Conservation (phyloP, 2,329 filamentous ascomycete genomes). For the Drechslerella coelobrocha region DNA sequence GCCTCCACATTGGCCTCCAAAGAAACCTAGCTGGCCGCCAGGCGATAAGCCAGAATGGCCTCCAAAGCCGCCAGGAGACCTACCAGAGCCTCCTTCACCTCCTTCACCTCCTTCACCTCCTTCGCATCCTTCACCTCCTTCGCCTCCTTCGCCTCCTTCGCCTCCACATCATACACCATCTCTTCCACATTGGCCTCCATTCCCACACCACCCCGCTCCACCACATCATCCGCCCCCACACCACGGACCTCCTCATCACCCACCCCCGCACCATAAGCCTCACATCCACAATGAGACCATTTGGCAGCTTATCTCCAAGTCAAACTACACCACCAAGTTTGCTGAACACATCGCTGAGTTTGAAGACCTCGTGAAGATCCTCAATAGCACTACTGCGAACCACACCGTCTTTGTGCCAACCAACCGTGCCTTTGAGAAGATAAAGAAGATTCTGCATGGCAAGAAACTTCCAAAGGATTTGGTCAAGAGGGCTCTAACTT, state of each 20-base stretch:
- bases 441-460: slow-evolving; percentile 62
- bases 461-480: slow-evolving; percentile 73
- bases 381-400: slow-evolving; percentile 77
- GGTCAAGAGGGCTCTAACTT: slow-evolving; percentile 72
- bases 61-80: slow-evolving; percentile 13
- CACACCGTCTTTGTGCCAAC: slow-evolving; percentile 82
- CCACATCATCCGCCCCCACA: slow-evolving; percentile 23
- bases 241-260: background rate
- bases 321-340: slow-evolving; percentile 78
- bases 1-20: slow-evolving; percentile 15
- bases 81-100: slow-evolving; percentile 1
- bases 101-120: too few species aligned
- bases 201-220: slow-evolving; percentile 10
- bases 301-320: slow-evolving; percentile 77
- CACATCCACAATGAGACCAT: slow-evolving; percentile 70
- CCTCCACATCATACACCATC: background rate
- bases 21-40: background rate
- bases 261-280: slow-evolving; percentile 7
- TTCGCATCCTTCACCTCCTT: too few species aligned
- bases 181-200: too few species aligned
- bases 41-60: slow-evolving; percentile 6
- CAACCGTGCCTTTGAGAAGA: slow-evolving; percentile 75
- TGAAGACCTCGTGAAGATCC: slow-evolving; percentile 71
- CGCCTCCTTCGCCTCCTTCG: too few species aligned
- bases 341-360: slow-evolving; percentile 76